Base-by-base conservation (phyloP, 768 basidiomycete genomes). In the Podaxis rugospora region DNA sequence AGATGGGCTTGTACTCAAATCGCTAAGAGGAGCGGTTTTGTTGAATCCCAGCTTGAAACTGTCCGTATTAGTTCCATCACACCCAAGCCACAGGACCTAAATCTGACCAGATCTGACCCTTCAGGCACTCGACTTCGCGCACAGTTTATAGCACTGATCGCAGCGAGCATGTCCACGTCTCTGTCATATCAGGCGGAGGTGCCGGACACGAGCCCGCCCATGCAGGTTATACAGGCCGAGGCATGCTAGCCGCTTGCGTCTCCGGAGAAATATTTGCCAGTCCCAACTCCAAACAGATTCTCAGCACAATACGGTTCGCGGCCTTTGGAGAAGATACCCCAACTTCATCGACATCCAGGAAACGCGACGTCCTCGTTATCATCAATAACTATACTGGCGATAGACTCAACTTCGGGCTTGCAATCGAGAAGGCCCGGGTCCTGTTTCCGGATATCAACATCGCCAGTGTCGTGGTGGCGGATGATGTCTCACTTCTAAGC, bases 211-310 rank as follows among this genome's bases (percentile, higher is more conserved):
- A 87, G 67, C 85, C 85, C 3, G 83, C 84, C 0, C 81, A 84
- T 64, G 80, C 80, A 3, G 80, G 77, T 0, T 85, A 84, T 64
- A 83, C 83, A 4, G 85, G 85, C 4, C 65, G 69, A n/a, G 83
- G 84, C 16, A 81, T 85, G 74, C 77, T 87, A 25, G 66, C 75
- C 9, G 83, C 83, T 1, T 79, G 79, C 4, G 81, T 86, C 5
- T 81, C 79, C n/a, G 86, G 85, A 1, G 83, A 86, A 53, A 80
- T 84, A 18, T 87, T 87, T 65, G 84, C 86, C 9, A 83, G 80
- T 50, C 86, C 84, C 0, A 84, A 82, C 64, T 82, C 84, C n/a
- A 78, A 78, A 51, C 83, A 85, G 67, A 80, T 87, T 50, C 60
- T 79, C n/a, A 72, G 73, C 10, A 78, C 79, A 2, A 76, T 87